phyloP scores from a whole-genome alignment of 768 basidiomycete genomes.

The Russula olivacea region DNA sequence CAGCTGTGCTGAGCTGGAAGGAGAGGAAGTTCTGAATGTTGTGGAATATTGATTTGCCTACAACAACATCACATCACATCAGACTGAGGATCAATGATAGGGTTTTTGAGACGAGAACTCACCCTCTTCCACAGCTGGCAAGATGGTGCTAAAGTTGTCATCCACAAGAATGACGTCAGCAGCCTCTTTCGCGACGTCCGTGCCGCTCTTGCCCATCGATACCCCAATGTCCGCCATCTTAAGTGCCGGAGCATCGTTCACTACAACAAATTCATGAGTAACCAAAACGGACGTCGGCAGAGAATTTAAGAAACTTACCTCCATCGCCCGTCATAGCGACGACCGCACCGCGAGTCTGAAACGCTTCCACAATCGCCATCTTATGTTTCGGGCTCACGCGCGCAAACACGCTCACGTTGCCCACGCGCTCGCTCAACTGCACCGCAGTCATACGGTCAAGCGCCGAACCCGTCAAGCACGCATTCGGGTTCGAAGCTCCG shows the following conservation, averaged over 20 bases:
- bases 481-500: constrained; percentile 40
- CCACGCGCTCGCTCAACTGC: constrained; percentile 79
- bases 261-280: constrained; percentile 33
- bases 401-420: constrained; percentile 82
- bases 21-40: constrained; percentile 98
- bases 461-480: constrained; percentile 44
- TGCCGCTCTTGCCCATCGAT: constrained; percentile 98
- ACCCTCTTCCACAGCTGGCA: constrained; percentile 94
- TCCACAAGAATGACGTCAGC: constrained; percentile 96
- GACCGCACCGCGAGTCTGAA: constrained; percentile 81
- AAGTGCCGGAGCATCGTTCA: constrained; percentile 94
- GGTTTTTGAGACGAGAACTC: constrained; percentile 14
- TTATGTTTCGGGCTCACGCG: constrained; percentile 95
- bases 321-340: constrained; percentile 99
- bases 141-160: constrained; percentile 92
- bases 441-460: constrained; percentile 79
- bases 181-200: constrained; percentile 97
- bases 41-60: constrained; percentile 96
- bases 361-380: constrained; percentile 94
- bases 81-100: constrained; percentile 7
- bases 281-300: background rate
- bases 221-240: constrained; percentile 98
- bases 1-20: constrained; percentile 97
- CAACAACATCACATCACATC: background rate
- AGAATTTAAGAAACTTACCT: constrained; percentile 42